Evolutionary conservation across 768 basidiomycete species (phyloP).

Genomic region (Boletus barrowsii): DNA sequence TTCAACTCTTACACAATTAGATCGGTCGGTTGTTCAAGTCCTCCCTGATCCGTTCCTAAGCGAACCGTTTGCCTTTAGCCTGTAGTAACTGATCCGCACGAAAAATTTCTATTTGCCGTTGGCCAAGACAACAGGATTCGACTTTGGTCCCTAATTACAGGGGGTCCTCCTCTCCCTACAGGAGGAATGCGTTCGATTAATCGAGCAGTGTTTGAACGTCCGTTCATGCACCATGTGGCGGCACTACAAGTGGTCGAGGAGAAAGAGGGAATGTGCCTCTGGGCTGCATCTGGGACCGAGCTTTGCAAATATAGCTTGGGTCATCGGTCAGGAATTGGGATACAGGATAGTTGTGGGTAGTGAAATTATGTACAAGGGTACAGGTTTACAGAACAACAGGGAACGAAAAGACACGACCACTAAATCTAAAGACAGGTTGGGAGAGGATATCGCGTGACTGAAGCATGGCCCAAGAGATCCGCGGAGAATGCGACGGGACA

Average conservation of each 20-base stretch:
- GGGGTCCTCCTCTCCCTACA: conserved; percentile 31
- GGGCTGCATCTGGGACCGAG: conserved; percentile 46
- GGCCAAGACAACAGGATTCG: conserved; percentile 65
- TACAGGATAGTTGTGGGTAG: neutral
- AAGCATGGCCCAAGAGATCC: too few relatives aligned
- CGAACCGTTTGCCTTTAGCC: conserved; percentile 44
- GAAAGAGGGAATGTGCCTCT: conserved; percentile 42
- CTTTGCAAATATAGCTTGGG: conserved; percentile 52
- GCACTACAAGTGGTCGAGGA: conserved; percentile 52
- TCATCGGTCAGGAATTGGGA: conserved; percentile 23
- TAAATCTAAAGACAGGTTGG: neutral
- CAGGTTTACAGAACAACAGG: conserved; percentile 10
- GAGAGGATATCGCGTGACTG: neutral
- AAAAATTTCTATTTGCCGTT: conserved; percentile 64
- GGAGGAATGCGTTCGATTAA: neutral
- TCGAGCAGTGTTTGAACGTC: conserved; percentile 32
- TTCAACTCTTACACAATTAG: conserved; percentile 50
- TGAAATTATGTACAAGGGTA: conserved; percentile 9
- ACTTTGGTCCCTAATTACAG: conserved; percentile 65
- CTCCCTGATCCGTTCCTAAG: neutral
- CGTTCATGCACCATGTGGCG: conserved; percentile 38
- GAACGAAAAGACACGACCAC: neutral
- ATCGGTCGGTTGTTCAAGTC: conserved; percentile 41
- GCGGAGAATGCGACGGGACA: conserved; percentile 21
- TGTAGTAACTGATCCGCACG: conserved; percentile 51